Evolutionary conservation across 306 rosid genomes (phyloP), one percentile per base, ranked within the genome.

Genomic region (Vigna mungo): DNA sequence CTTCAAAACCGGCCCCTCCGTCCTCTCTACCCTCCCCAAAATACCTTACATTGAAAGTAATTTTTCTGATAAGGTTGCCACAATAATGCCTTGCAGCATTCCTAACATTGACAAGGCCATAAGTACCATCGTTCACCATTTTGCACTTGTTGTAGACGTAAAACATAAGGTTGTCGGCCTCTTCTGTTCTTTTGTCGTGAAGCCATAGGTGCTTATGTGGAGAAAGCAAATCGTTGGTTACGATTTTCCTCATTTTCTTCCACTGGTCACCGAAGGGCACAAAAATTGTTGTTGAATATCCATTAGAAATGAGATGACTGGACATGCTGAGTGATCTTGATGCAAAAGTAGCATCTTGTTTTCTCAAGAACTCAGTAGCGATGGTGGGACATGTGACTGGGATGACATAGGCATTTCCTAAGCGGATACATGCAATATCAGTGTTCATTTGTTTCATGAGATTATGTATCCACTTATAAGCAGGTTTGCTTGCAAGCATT

Each of bases 1-100:
- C 91, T 65, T 85, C 85, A 23, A 14, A 11, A 5, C 84, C 80
- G 6, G 87, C 84, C 7, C 90, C 90, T 25, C 90, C 90, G 48
- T 85, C 86, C 0, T 67, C 47, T 2, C 52, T 75, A 21, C 64
- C 86, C 1, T 75, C n/a, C 0, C 81, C 87, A 55, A 85, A 89
- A 47, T 81, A 80, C 73, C 90, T 82, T 39, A 3, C 82, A 43
- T 60, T 75, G 23, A 88, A 86, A 17, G 72, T 9, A 51, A 84
- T 2, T 67, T 73, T 86, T 43, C 85, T 86, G 6, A 59, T 43
- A 1, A 86, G 32, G 9, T 83, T 84, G 1, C 64, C 76, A 36
- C 83, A 36, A 21, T 81, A 88, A 13, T 86, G 87, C 7, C 2
- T 43, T 2, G 90, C 1, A 2, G 41, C 77, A 36, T 0, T 12